Conservation (phyloP, 2,329 filamentous ascomycete genomes). For the Didymella exigua region DNA sequence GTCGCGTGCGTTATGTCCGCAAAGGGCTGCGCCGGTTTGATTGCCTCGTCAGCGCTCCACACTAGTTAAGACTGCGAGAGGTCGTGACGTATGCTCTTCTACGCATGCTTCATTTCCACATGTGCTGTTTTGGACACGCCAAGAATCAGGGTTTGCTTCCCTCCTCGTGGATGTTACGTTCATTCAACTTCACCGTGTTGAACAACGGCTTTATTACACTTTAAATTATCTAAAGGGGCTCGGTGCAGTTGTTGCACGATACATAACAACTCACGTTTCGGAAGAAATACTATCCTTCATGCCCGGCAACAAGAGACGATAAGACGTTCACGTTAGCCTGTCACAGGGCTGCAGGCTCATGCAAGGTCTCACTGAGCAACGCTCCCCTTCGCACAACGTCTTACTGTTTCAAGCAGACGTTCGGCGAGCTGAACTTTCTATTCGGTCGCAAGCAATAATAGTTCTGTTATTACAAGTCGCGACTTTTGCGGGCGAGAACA, state of each 20-base stretch:
- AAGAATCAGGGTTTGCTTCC: background rate
- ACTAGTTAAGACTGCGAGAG: background rate
- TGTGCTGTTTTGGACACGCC: background rate
- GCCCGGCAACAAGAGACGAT: background rate
- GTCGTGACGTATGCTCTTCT: constrained; percentile 12
- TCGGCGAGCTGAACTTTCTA: background rate
- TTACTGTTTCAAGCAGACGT: background rate
- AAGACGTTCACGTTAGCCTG: background rate
- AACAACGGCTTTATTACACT: background rate
- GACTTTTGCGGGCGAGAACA: constrained; percentile 13
- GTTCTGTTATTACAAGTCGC: constrained; percentile 11
- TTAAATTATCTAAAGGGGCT: background rate
- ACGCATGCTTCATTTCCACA: constrained; percentile 2
- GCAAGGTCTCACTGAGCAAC: background rate
- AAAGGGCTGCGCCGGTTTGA: constrained; percentile 2
- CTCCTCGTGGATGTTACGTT: background rate
- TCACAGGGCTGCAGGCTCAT: constrained; percentile 2
- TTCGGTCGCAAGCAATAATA: background rate
- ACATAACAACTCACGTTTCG: background rate
- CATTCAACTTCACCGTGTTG: too few relatives aligned
- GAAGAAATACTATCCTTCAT: background rate
- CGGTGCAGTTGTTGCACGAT: background rate
- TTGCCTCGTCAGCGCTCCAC: constrained; percentile 17
- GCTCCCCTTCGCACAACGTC: background rate
- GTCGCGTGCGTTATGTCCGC: constrained; percentile 12